Percentiles rank a stretch among this genome's conserved stretches.
Evolutionary conservation across 306 rosid species (phyloP).

Genomic region (Cucurbita maxima): DNA sequence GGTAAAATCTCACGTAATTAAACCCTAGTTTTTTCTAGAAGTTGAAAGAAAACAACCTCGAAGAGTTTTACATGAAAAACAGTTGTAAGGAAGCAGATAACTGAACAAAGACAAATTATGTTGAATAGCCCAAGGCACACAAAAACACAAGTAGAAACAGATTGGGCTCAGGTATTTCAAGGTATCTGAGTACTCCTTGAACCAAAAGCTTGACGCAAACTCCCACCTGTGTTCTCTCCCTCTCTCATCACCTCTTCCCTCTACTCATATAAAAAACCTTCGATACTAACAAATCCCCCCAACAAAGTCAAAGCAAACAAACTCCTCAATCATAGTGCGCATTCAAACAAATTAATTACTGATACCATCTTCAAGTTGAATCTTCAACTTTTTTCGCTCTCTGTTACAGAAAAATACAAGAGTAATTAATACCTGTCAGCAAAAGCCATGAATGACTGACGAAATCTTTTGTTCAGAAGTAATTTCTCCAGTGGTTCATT

Average conservation of each 20-base stretch:
- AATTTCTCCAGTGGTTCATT: constrained; percentile 75
- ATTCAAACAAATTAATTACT: constrained; percentile 4
- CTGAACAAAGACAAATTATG: background rate
- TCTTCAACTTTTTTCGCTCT: background rate
- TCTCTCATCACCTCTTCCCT: background rate
- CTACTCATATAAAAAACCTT: background rate
- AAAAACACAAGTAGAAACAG: background rate
- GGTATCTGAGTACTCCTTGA: background rate
- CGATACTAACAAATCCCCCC: background rate
- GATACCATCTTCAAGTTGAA: background rate
- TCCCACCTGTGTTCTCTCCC: background rate
- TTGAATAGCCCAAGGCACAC: background rate
- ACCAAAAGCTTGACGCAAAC: background rate
- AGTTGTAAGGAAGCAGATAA: background rate
- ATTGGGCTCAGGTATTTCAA: too few species aligned
- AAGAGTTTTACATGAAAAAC: background rate
- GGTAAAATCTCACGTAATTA: constrained; percentile 5
- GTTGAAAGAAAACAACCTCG: background rate
- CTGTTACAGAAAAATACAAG: background rate
- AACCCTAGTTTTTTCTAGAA: background rate
- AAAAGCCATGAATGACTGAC: constrained; percentile 82
- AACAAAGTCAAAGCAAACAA: background rate
- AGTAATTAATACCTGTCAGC: constrained; percentile 63
- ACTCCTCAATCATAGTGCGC: background rate
- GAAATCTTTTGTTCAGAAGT: constrained; percentile 66